Evolutionary conservation across 1,284 basidiomycete genomes (phyloP).

Genomic region (Apiotrichum domesticum): DNA sequence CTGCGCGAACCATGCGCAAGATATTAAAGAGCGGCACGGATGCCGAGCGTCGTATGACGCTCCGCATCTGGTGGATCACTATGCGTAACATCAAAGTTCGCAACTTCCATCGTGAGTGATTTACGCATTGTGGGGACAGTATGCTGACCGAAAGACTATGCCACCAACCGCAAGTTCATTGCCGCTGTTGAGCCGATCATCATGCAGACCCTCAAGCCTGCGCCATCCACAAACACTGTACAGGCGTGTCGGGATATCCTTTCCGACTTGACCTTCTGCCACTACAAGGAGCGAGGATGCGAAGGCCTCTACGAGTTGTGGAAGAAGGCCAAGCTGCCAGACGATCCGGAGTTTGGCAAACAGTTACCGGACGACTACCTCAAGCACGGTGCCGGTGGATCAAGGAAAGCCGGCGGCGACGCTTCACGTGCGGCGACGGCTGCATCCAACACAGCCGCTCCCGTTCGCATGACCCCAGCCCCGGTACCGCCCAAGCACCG

Average conservation of each 20-base stretch:
- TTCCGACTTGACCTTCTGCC: conserved; percentile 36
- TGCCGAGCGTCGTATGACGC: conserved; percentile 32
- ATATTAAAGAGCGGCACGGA: conserved; percentile 43
- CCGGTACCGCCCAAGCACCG: not conserved
- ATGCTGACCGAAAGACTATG: conserved; percentile 24
- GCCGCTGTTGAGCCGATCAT: conserved; percentile 26
- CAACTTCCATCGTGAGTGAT: conserved; percentile 35
- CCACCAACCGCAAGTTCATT: conserved; percentile 40
- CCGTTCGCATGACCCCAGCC: not conserved
- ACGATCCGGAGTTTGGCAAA: conserved; percentile 40
- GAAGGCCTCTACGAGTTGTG: conserved; percentile 39
- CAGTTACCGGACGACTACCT: conserved; percentile 31
- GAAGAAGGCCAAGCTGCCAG: conserved; percentile 41
- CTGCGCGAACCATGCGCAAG: conserved; percentile 40
- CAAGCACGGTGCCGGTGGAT: not conserved
- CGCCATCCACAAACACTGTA: conserved; percentile 6
- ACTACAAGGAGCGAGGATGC: conserved; percentile 37
- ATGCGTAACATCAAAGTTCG: conserved; percentile 35
- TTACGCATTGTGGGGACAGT: not conserved
- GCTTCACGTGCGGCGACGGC: not conserved
- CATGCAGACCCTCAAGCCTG: not conserved
- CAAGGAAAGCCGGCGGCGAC: not conserved
- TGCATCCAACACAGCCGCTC: not conserved
- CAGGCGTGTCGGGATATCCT: conserved; percentile 24
- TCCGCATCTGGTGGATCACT: conserved; percentile 43